These are phyloP conservation scores for Microdochium nivale DNA, from an alignment of 2,329 filamentous ascomycete genomes.

Conservation along the genomic window DNA sequence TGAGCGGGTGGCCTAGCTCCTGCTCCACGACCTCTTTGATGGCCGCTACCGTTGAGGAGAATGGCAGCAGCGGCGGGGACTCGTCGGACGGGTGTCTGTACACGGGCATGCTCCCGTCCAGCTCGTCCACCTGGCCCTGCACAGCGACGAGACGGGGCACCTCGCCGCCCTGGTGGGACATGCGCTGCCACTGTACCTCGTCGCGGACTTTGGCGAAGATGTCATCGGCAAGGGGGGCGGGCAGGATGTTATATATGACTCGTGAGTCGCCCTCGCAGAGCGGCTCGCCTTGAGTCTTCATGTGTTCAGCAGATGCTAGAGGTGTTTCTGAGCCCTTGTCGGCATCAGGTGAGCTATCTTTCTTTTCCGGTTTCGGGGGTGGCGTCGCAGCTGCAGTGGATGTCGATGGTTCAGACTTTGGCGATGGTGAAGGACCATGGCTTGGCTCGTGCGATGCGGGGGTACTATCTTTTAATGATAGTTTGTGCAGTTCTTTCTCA, in stretches of 20 bases:
- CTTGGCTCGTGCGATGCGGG: not conserved
- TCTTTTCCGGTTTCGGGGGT: not conserved
- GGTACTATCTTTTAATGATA: not conserved
- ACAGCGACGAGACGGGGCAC: constrained; percentile 88
- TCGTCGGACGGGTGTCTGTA: constrained; percentile 93
- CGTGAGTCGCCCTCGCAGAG: constrained; percentile 77
- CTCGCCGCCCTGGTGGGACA: constrained; percentile 86
- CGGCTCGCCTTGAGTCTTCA: constrained; percentile 28
- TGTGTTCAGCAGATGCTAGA: constrained; percentile 8
- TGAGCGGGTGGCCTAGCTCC: constrained; percentile 69
- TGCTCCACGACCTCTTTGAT: constrained; percentile 64
- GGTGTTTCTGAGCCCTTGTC: not conserved
- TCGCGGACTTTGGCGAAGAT: constrained; percentile 62
- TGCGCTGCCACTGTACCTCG: constrained; percentile 81
- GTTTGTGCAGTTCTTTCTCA: not conserved
- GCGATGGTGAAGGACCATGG: not conserved
- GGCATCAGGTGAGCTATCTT: not conserved
- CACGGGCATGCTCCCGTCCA: constrained; percentile 76
- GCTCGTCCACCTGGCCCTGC: constrained; percentile 60
- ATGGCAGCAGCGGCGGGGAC: constrained; percentile 66
- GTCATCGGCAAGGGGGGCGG: constrained; percentile 41
- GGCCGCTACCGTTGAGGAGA: constrained; percentile 62
- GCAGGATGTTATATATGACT: constrained; percentile 63
- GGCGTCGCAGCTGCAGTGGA: not conserved
- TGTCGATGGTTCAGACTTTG: not conserved